These are phyloP conservation scores for Cercospora sp. DNA, from an alignment of 2,329 filamentous ascomycete species.

Conservation along the genomic window DNA sequence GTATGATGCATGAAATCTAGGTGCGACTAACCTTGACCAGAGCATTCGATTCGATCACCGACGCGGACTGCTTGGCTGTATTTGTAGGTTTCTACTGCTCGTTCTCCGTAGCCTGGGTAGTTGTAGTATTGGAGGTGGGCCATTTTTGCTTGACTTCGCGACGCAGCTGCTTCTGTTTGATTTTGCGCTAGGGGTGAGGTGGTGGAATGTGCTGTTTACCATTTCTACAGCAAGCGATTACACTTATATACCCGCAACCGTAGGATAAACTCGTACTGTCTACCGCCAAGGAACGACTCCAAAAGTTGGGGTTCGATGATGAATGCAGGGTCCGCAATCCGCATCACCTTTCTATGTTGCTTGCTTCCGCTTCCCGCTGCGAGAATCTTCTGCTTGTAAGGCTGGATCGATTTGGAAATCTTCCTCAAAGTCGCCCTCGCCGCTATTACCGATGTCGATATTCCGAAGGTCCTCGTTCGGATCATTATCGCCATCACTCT, in stretches of 20 bases:
- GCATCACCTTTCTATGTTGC: neutral
- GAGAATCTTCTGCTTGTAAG: neutral
- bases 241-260: neutral
- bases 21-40: neutral
- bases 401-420: conserved; percentile 6
- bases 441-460: conserved; percentile 16
- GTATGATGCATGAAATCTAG: too few relatives aligned
- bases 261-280: neutral
- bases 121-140: conserved; percentile 43
- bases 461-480: conserved; percentile 13
- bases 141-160: conserved; percentile 29
- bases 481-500: conserved; percentile 17
- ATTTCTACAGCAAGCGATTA: neutral
- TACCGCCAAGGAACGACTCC: neutral
- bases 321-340: neutral
- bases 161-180: neutral
- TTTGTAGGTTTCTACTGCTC: neutral
- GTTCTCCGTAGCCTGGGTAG: conserved; percentile 31
- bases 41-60: neutral
- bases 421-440: conserved; percentile 15
- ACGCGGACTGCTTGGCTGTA: neutral
- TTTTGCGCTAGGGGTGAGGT: too few relatives aligned
- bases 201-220: too few relatives aligned
- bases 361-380: neutral
- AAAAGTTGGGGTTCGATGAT: neutral